Conservation (phyloP, 768 basidiomycete genomes). For the Tricholoma hemisulphureum region DNA sequence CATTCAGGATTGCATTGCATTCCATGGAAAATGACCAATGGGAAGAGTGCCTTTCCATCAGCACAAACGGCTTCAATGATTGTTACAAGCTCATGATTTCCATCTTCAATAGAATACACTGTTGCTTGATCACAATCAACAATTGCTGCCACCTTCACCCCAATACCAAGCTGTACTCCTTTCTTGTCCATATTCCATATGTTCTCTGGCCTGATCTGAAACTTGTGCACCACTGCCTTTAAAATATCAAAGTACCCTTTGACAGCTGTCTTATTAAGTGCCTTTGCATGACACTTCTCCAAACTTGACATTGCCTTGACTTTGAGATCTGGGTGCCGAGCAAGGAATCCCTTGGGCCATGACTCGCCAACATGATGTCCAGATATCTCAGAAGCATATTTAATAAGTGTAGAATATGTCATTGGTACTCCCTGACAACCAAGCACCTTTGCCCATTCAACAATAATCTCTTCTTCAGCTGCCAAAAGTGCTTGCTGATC, state of each 20-base stretch:
- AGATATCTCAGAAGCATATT: no score
- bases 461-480: constrained; percentile 17
- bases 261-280: no score
- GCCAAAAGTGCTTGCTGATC: constrained; percentile 11
- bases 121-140: constrained; percentile 15
- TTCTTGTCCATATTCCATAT: no score
- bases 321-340: no score
- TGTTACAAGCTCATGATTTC: no score
- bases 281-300: not conserved
- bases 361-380: constrained; percentile 12
- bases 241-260: not conserved
- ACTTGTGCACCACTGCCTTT: not conserved
- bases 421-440: constrained; percentile 18
- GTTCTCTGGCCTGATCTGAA: not conserved
- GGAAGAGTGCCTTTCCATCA: constrained; percentile 35
- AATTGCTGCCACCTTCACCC: constrained; percentile 5
- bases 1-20: constrained; percentile 10
- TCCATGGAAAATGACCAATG: constrained; percentile 40
- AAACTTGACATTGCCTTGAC: not conserved
- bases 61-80: no score
- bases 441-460: constrained; percentile 21
- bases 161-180: no score
- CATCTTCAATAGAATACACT: constrained; percentile 19
- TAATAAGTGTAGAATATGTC: no score
- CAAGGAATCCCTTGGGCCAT: constrained; percentile 20